Percentiles rank a stretch among this genome's conserved stretches.
Conservation (phyloP, 176 grass and related monocot species). For the Olyra latifolia region DNA sequence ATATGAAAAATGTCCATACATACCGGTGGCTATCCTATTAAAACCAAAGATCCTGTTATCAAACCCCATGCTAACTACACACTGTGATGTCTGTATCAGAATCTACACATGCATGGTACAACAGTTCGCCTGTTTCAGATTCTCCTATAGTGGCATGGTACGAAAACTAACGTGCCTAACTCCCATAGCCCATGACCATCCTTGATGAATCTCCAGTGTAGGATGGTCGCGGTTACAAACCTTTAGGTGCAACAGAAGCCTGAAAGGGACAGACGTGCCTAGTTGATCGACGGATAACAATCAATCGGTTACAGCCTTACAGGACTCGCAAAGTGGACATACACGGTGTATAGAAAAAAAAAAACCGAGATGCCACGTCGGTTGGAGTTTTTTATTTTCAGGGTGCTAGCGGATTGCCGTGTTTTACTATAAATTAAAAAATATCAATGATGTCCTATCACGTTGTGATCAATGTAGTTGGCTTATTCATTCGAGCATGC, state of each 20-base stretch:
- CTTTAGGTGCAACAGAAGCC: conserved; percentile 23
- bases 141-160: conserved; percentile 16
- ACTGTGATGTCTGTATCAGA: not conserved
- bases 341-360: too few relatives aligned
- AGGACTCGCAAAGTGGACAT: not conserved
- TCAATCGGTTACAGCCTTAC: not conserved
- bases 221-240: conserved; percentile 10
- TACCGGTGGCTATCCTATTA: not conserved
- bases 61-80: conserved; percentile 13
- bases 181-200: conserved; percentile 20
- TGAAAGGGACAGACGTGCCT: not conserved
- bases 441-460: too few relatives aligned
- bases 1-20: not conserved
- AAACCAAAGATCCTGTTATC: not conserved
- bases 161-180: not conserved
- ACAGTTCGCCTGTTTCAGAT: conserved; percentile 15
- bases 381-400: too few relatives aligned
- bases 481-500: too few relatives aligned
- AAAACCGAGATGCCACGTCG: not conserved
- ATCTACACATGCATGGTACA: not conserved
- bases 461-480: too few relatives aligned
- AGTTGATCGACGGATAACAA: not conserved
- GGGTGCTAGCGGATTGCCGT: too few relatives aligned
- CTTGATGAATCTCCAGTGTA: conserved; percentile 18
- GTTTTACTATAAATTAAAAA: too few relatives aligned